These are phyloP conservation scores for Selaginella tamariscina DNA, from an alignment of 75 land plant species.

Conservation along the genomic window DNA sequence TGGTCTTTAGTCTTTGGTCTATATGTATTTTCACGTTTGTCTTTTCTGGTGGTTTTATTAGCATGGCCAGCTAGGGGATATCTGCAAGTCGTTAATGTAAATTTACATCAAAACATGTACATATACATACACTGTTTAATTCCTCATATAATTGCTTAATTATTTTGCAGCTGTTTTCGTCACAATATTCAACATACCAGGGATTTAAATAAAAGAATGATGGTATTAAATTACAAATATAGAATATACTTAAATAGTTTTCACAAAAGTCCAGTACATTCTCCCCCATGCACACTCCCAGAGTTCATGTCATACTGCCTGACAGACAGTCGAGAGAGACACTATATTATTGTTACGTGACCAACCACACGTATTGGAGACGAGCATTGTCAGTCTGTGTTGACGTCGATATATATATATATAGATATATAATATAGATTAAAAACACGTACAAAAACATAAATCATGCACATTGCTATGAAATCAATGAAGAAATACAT, in stretches of 20 bases:
- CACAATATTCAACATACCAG: background rate
- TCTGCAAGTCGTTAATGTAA: background rate
- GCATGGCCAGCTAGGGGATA: background rate
- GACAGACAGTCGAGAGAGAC: too few relatives aligned
- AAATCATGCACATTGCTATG: too few relatives aligned
- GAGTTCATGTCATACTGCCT: background rate
- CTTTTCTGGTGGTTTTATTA: background rate
- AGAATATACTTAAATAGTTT: background rate
- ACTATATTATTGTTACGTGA: background rate
- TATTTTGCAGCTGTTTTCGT: background rate
- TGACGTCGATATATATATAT: too few relatives aligned
- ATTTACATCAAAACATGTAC: too few relatives aligned
- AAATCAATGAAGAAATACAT: too few relatives aligned
- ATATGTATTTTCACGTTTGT: background rate
- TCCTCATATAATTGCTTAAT: too few relatives aligned
- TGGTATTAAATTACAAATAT: background rate
- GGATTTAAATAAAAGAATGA: background rate
- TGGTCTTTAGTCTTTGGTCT: background rate
- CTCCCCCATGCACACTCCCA: background rate
- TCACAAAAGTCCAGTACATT: background rate
- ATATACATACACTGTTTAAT: too few relatives aligned
- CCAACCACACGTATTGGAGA: background rate
- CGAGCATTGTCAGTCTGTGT: too few relatives aligned
- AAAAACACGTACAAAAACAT: too few relatives aligned
- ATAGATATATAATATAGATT: too few relatives aligned